phyloP scores from a whole-genome alignment of 495 filamentous ascomycete genomes.

The Umbilicaria muhlenbergii region DNA sequence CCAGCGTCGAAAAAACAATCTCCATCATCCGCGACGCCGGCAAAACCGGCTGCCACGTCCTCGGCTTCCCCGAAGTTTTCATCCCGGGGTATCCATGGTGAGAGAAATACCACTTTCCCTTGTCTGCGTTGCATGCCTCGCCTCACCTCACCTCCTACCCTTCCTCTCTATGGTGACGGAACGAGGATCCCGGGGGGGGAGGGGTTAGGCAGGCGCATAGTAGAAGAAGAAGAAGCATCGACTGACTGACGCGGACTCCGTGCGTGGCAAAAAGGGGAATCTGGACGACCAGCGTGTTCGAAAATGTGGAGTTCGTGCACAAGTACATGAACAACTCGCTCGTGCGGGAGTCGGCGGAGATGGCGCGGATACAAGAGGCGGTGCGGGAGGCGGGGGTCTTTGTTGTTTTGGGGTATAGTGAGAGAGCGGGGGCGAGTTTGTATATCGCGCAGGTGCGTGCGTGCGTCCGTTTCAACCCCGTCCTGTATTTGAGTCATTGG shows the following conservation, averaged over 20 bases:
- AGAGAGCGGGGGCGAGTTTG: constrained; percentile 26
- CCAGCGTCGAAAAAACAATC: constrained; percentile 17
- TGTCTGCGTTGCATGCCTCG: too few species aligned
- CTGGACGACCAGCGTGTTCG: too few species aligned
- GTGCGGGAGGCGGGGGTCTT: constrained; percentile 13
- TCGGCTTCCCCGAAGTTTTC: constrained; percentile 25
- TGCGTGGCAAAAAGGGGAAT: too few species aligned
- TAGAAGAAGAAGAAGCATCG: too few species aligned
- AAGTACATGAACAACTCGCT: constrained; percentile 20
- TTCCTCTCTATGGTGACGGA: too few species aligned
- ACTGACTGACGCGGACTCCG: too few species aligned
- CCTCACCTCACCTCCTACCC: too few species aligned
- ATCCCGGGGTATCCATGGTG: constrained; percentile 25
- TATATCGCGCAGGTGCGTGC: constrained; percentile 34
- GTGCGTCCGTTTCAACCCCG: too few species aligned
- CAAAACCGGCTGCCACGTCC: constrained; percentile 13
- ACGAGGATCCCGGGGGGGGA: too few species aligned
- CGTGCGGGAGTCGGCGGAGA: constrained; percentile 15
- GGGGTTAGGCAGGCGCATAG: too few species aligned
- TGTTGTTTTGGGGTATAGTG: constrained; percentile 32
- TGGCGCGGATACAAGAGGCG: constrained; percentile 15
- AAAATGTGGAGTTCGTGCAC: constrained; percentile 5
- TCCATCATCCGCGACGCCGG: constrained; percentile 17
- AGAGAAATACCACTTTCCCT: neutral
- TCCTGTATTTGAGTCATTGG: too few species aligned